Evolutionary conservation across 2,329 filamentous ascomycete species (phyloP).

Genomic region (Graphiopsis chlorocephala): DNA sequence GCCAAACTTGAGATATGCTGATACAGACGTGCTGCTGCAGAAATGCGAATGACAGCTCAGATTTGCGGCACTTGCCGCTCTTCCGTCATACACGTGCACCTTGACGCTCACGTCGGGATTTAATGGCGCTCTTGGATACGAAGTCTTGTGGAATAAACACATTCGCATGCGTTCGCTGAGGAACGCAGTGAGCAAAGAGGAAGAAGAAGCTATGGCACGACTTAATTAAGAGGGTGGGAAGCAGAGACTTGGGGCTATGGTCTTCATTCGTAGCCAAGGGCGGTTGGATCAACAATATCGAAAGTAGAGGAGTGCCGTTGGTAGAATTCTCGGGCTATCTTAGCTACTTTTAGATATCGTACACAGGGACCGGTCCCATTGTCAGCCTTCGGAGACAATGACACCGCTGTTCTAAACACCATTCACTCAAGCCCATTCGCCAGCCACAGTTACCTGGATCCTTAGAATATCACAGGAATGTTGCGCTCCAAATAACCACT

Average conservation of each 20-base stretch:
- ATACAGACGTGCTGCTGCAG: background rate
- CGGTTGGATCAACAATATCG: background rate
- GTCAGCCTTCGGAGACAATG: background rate
- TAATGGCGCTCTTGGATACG: no score
- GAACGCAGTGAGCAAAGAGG: background rate
- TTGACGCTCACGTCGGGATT: no score
- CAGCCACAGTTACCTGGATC: background rate
- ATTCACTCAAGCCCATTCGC: background rate
- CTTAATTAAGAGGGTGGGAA: background rate
- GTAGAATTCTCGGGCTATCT: background rate
- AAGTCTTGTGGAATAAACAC: no score
- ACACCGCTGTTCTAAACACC: background rate
- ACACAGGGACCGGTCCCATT: background rate
- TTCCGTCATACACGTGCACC: background rate
- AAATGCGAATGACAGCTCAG: background rate
- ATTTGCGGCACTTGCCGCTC: no score
- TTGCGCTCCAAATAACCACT: constrained; percentile 39
- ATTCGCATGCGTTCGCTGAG: no score
- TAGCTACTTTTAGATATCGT: background rate
- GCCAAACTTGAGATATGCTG: background rate
- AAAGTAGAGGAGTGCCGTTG: background rate
- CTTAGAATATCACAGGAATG: constrained; percentile 29
- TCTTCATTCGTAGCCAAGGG: background rate
- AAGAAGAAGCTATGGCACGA: background rate
- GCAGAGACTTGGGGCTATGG: background rate